These are phyloP conservation scores for Colletotrichum graminicola DNA, from an alignment of 2,329 filamentous ascomycete genomes.

Conservation along the genomic window DNA sequence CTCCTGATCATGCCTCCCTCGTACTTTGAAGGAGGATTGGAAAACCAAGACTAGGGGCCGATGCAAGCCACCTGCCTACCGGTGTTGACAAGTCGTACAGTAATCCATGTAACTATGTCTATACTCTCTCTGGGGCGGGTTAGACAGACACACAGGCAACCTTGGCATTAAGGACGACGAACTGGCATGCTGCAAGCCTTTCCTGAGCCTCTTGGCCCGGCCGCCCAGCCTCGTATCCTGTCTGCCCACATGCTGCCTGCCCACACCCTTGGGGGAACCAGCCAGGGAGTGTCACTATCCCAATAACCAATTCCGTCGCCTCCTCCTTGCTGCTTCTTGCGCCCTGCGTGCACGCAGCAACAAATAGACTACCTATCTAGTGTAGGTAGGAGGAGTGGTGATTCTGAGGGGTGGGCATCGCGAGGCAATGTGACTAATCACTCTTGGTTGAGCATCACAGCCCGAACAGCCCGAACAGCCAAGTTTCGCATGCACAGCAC, in stretches of 20 bases:
- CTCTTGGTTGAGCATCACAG: slow-evolving; percentile 10
- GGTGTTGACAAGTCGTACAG: slow-evolving; percentile 3
- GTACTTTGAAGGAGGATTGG: neutral
- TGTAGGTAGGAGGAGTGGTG: neutral
- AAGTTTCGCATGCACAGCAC: slow-evolving; percentile 1
- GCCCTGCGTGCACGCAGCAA: slow-evolving; percentile 17
- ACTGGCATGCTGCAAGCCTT: slow-evolving; percentile 32
- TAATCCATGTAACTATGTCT: no score
- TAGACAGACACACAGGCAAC: slow-evolving; percentile 4
- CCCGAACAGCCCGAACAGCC: neutral
- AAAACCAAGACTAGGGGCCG: slow-evolving; percentile 3
- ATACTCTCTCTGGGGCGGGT: neutral
- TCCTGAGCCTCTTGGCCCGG: slow-evolving; percentile 37
- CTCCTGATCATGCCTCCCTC: neutral
- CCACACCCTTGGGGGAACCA: neutral
- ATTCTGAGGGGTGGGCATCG: neutral
- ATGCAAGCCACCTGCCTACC: slow-evolving; percentile 26
- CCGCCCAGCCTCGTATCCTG: slow-evolving; percentile 36
- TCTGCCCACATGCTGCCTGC: slow-evolving; percentile 4
- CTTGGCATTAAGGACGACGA: slow-evolving; percentile 15
- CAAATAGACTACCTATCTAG: neutral
- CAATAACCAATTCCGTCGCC: slow-evolving; percentile 33
- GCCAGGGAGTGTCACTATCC: slow-evolving; percentile 30
- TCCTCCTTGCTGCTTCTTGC: slow-evolving; percentile 7
- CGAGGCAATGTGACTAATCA: slow-evolving; percentile 4